phyloP scores from a whole-genome alignment of 805 yeast genomes.

The Candida chilensis region DNA sequence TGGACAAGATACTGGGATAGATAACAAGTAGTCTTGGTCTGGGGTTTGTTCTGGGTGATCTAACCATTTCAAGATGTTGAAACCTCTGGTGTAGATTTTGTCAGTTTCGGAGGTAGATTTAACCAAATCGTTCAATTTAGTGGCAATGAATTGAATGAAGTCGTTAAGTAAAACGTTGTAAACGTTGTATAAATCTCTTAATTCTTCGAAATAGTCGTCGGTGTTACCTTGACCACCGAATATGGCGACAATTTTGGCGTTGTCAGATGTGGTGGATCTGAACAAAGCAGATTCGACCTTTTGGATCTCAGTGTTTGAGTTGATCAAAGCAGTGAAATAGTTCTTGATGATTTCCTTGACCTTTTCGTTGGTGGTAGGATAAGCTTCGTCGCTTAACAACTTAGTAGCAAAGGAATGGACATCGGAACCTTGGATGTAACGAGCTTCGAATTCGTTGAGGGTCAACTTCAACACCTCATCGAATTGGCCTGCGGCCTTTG shows the following conservation, averaged over 20 bases:
- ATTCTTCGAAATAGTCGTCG: conserved; percentile 95
- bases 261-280: conserved; percentile 45
- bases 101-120: conserved; percentile 68
- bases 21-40: conserved; percentile 75
- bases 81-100: conserved; percentile 89
- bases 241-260: conserved; percentile 68
- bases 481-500: conserved; percentile 42
- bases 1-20: conserved; percentile 96
- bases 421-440: conserved; percentile 67
- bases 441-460: conserved; percentile 75
- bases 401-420: conserved; percentile 83
- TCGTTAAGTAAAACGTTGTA: conserved; percentile 71
- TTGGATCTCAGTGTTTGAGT: conserved; percentile 14
- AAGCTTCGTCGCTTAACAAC: conserved; percentile 42
- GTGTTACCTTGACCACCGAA: conserved; percentile 99
- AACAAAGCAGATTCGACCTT: conserved; percentile 38
- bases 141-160: conserved; percentile 62
- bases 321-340: conserved; percentile 44
- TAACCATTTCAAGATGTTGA: conserved; percentile 84
- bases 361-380: conserved; percentile 63
- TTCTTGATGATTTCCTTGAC: conserved; percentile 68
- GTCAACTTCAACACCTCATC: conserved; percentile 64
- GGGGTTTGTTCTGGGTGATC: conserved; percentile 81
- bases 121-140: conserved; percentile 58
- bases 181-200: conserved; percentile 71